Conservation (phyloP, 2,329 filamentous ascomycete species). For the Pyricularia pennisetigena region DNA sequence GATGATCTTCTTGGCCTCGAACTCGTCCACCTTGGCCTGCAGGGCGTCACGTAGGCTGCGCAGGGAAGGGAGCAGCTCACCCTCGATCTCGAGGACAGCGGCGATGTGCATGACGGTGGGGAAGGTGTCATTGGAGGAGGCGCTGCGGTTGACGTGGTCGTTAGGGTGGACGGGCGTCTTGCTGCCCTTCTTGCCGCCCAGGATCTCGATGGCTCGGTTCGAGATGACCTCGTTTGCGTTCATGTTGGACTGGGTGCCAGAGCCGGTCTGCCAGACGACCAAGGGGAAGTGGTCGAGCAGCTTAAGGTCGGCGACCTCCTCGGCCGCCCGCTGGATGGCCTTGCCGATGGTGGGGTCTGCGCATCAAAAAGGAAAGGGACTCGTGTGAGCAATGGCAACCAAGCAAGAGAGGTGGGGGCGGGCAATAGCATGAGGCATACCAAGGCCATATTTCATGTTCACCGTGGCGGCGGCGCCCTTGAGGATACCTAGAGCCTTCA, state of each 20-base stretch:
- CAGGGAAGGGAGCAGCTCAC: constrained; percentile 73
- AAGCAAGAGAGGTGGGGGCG: not conserved
- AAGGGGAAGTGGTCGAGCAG: constrained; percentile 96
- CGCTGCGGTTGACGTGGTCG: constrained; percentile 99
- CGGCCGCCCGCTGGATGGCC: constrained; percentile 89
- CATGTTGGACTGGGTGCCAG: constrained; percentile 99
- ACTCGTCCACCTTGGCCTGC: constrained; percentile 80
- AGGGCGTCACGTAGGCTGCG: constrained; percentile 74
- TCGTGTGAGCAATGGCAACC: constrained; percentile 3
- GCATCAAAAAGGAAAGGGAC: constrained; percentile 1
- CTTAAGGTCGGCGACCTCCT: constrained; percentile 88
- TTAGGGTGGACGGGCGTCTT: constrained; percentile 99
- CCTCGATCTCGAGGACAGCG: constrained; percentile 85
- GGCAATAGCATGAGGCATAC: constrained; percentile 30
- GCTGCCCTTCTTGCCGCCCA: constrained; percentile 85
- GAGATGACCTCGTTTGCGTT: constrained; percentile 99
- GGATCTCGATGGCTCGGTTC: constrained; percentile 96
- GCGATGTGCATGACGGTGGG: constrained; percentile 99
- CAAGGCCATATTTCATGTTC: constrained; percentile 91
- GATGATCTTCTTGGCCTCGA: constrained; percentile 80
- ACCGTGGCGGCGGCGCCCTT: constrained; percentile 95
- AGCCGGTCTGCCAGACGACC: constrained; percentile 98
- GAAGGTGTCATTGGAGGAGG: constrained; percentile 98
- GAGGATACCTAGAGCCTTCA: constrained; percentile 90
- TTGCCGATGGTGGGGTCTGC: constrained; percentile 78